A percentile compares a stretch with the other conserved stretches of the same genome.
Evolutionary conservation across 2,329 filamentous ascomycete species (phyloP).

Genomic region (Ceratocystis colombiana): DNA sequence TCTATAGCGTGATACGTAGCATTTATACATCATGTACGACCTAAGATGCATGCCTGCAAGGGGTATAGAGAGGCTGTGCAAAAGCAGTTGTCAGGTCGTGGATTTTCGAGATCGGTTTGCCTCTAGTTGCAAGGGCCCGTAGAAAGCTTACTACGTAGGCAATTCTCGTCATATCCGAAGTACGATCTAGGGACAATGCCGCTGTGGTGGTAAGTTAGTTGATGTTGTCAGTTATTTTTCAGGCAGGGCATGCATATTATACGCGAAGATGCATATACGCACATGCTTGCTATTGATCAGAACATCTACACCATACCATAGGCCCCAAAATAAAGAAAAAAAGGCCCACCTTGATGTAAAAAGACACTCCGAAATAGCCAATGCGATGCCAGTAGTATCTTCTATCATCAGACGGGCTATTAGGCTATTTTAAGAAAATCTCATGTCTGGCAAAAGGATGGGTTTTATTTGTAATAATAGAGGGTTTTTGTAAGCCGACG

Average conservation of each 20-base stretch:
- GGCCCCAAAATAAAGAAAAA: no score
- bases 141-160: neutral
- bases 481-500: neutral
- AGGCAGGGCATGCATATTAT: neutral
- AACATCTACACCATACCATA: no score
- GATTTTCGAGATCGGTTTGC: neutral
- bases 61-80: constrained; percentile 4
- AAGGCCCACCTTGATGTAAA: no score
- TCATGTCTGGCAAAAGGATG: neutral
- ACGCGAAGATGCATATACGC: neutral
- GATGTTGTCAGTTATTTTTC: neutral
- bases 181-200: neutral
- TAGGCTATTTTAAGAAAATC: neutral
- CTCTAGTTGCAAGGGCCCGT: neutral
- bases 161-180: neutral
- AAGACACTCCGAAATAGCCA: neutral
- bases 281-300: neutral
- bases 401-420: neutral
- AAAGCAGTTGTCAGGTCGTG: neutral
- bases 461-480: no score
- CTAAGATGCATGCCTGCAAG: constrained; percentile 5
- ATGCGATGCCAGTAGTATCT: neutral
- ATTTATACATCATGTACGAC: neutral
- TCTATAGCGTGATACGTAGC: neutral
- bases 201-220: neutral